Base-by-base conservation (phyloP, 2,329 filamentous ascomycete genomes). In the Fusarium hostae region DNA sequence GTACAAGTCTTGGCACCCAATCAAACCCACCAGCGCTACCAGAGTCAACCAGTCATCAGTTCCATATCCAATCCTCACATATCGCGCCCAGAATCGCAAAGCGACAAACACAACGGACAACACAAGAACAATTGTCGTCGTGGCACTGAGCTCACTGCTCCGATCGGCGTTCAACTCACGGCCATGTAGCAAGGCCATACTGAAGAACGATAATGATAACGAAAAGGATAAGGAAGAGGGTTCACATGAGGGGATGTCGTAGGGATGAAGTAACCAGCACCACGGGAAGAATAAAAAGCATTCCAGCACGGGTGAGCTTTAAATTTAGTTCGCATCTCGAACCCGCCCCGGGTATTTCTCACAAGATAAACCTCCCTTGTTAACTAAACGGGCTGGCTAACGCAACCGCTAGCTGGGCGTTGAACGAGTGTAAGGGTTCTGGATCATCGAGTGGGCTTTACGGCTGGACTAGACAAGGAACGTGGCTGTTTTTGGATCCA, bases 1-100 rank as follows among this genome's bases (percentile, higher is more conserved):
- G 34, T 37, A 41, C 59, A 5, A 11, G 22, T 50, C 58, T 52
- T 34, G 22, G 15, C 22, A 10, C 13, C 26, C 32, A 11, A 6
- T 7, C n/a, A 11, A 43, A 57, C 58, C 16, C 51, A 71, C 68
- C 32, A 71, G 40, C 2, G 68, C 67, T 15, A 39, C 67, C 30
- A 67, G 8, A 2, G 58, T 59, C 44, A 71, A 59, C 68, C 68
- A 71, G 48, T 71, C 68, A 30, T 71, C 68, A 6, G 22, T 37
- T 2, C 62, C 67, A 26, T 45, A 71, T 3, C 67, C 58, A 40
- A 62, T 51, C 6, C 62, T 39, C 9, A 71, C 34, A 10, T 56
- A 43, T 4, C 67, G 68, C 3, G 68, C 62, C 68, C 67, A 71
- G 9, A 71, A 63, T 0, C 68, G 67, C 13, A 71, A 3, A 3